These are phyloP conservation scores for Phytophthora hybrid DNA, from an alignment of 352 stramenopile species.

Conservation along the genomic window DNA sequence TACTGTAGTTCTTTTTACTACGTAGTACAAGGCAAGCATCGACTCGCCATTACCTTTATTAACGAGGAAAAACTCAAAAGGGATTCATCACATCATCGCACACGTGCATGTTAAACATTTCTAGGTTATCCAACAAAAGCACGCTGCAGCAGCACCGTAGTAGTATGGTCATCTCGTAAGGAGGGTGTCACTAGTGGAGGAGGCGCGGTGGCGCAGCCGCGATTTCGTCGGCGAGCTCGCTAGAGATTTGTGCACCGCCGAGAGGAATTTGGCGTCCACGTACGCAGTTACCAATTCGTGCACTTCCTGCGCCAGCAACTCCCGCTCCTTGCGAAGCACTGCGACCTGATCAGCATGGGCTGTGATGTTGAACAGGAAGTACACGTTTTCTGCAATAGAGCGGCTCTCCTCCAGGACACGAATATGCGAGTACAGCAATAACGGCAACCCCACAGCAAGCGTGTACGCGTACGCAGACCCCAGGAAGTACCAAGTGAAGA, in stretches of 20 bases:
- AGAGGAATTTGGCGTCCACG: slow-evolving; percentile 67
- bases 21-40: too few species aligned
- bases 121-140: slow-evolving; percentile 13
- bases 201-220: slow-evolving; percentile 47
- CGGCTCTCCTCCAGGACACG: slow-evolving; percentile 80
- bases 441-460: slow-evolving; percentile 59
- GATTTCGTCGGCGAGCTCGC: slow-evolving; percentile 45
- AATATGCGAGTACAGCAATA: slow-evolving; percentile 84
- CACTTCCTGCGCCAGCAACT: slow-evolving; percentile 61
- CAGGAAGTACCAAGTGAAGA: slow-evolving; percentile 61
- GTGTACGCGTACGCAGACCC: slow-evolving; percentile 68
- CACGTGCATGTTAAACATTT: slow-evolving; percentile 15
- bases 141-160: neutral
- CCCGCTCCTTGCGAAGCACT: slow-evolving; percentile 61
- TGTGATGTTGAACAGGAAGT: slow-evolving; percentile 79
- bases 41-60: too few species aligned
- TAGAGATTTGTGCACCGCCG: slow-evolving; percentile 61
- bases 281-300: slow-evolving; percentile 60
- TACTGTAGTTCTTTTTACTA: too few species aligned
- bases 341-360: slow-evolving; percentile 67
- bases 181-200: slow-evolving; percentile 58
- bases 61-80: too few species aligned
- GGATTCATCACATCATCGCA: too few species aligned
- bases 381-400: slow-evolving; percentile 79
- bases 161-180: slow-evolving; percentile 30